Evolutionary conservation across 768 basidiomycete genomes (phyloP).

Genomic region (Crucibulum laeve): DNA sequence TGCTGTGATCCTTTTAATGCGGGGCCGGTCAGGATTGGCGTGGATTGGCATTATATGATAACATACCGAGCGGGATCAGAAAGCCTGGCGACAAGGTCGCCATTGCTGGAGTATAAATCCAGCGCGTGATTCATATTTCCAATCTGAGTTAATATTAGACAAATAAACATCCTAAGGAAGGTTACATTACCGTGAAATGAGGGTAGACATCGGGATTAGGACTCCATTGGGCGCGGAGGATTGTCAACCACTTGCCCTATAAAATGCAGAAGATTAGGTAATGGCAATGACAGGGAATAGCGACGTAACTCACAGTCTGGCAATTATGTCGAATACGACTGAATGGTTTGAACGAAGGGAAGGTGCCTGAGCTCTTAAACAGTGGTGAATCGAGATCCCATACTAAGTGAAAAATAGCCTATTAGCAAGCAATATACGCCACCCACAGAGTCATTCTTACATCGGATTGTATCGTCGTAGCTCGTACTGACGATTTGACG

Average conservation of each 20-base stretch:
- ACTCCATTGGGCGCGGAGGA: constrained; percentile 74
- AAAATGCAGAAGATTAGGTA: constrained; percentile 1
- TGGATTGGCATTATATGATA: not conserved
- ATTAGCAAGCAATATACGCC: constrained; percentile 7
- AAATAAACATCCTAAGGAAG: not conserved
- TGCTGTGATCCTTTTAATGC: constrained; percentile 58
- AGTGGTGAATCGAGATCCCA: constrained; percentile 65
- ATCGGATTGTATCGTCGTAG: constrained; percentile 73
- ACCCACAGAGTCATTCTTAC: constrained; percentile 37
- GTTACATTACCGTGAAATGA: constrained; percentile 71
- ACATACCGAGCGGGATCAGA: constrained; percentile 52
- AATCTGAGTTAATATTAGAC: constrained; percentile 36
- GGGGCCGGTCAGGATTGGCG: constrained; percentile 2
- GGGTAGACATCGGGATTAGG: constrained; percentile 77
- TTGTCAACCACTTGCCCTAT: constrained; percentile 80
- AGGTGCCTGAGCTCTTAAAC: constrained; percentile 41
- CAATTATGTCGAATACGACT: constrained; percentile 65
- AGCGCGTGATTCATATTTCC: constrained; percentile 78
- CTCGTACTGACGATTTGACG: constrained; percentile 78
- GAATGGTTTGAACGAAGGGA: constrained; percentile 64
- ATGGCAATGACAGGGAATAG: not conserved
- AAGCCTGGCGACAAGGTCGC: constrained; percentile 64
- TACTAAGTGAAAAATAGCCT: constrained; percentile 39
- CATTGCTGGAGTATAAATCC: constrained; percentile 73
- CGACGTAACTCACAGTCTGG: constrained; percentile 56